A percentile compares a stretch with the other conserved stretches of the same genome.
Evolutionary conservation across 257 asterid species (phyloP).

Genomic region (Thymus quinquecostatus): DNA sequence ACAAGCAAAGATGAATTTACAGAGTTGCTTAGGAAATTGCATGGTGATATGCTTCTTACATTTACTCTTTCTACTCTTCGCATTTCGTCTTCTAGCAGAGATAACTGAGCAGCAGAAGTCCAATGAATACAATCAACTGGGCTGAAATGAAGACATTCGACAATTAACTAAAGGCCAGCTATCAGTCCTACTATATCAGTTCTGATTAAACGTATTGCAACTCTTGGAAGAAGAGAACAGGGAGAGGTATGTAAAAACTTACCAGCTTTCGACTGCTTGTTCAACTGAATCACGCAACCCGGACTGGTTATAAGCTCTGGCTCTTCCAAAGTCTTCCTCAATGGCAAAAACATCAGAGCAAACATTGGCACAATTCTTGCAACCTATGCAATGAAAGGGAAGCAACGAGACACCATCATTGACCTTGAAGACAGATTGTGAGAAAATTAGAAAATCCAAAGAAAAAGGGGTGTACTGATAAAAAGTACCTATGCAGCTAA

Average conservation of each 20-base stretch:
- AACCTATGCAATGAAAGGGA: conserved; percentile 50
- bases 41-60: conserved; percentile 49
- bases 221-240: too few species aligned
- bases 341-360: conserved; percentile 75
- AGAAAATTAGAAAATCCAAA: background rate
- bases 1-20: background rate
- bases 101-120: conserved; percentile 96
- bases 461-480: conserved; percentile 1
- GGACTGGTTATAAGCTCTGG: conserved; percentile 79
- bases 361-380: conserved; percentile 95
- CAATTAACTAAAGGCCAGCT: background rate
- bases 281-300: conserved; percentile 71
- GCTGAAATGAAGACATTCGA: conserved; percentile 57
- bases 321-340: conserved; percentile 98
- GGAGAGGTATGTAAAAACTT: conserved; percentile 29
- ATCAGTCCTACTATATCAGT: too few species aligned
- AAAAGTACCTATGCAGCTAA: conserved; percentile 91
- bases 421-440: background rate
- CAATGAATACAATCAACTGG: conserved; percentile 97
- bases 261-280: conserved; percentile 98
- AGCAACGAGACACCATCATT: background rate
- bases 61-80: conserved; percentile 97
- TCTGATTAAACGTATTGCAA: too few species aligned
- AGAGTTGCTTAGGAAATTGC: background rate
- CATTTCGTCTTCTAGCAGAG: conserved; percentile 98